Evolutionary conservation across 768 basidiomycete species (phyloP).

Genomic region (Auriscalpium vulgare): DNA sequence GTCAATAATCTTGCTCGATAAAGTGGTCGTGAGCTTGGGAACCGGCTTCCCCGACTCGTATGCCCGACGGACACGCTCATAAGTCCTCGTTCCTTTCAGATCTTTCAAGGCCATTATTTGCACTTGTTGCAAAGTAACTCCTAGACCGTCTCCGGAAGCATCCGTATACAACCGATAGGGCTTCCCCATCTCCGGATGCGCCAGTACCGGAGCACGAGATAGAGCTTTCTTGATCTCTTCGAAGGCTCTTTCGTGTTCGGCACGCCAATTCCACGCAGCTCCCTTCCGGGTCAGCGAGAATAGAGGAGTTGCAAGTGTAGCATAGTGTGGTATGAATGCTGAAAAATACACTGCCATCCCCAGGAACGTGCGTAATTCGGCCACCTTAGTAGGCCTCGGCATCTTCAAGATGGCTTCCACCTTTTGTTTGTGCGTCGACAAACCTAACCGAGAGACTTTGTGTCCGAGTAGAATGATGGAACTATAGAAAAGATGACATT

Average conservation of each 20-base stretch:
- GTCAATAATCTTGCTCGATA: too few relatives aligned
- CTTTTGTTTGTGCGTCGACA: too few relatives aligned
- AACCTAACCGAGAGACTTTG: too few relatives aligned
- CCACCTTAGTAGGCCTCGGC: too few relatives aligned
- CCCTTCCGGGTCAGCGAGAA: conserved; percentile 18
- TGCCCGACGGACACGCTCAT: too few relatives aligned
- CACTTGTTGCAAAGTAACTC: conserved; percentile 17
- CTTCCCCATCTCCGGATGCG: conserved; percentile 10
- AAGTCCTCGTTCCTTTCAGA: too few relatives aligned
- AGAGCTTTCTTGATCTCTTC: conserved; percentile 16
- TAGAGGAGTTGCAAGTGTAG: conserved; percentile 18
- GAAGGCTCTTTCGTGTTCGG: conserved; percentile 15
- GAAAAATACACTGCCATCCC: conserved; percentile 22
- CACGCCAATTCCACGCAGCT: conserved; percentile 15
- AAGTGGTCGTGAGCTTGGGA: too few relatives aligned
- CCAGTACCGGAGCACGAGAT: conserved; percentile 13
- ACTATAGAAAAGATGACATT: too few relatives aligned
- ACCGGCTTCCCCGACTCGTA: too few relatives aligned
- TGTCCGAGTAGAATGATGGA: too few relatives aligned
- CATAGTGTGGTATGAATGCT: conserved; percentile 18
- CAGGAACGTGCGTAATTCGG: too few relatives aligned
- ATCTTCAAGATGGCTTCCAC: too few relatives aligned
- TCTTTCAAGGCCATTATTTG: conserved; percentile 14
- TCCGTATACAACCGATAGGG: conserved; percentile 21
- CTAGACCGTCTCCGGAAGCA: conserved; percentile 19